phyloP scores from a whole-genome alignment of 495 filamentous ascomycete genomes.

The Trichoderma virens region DNA sequence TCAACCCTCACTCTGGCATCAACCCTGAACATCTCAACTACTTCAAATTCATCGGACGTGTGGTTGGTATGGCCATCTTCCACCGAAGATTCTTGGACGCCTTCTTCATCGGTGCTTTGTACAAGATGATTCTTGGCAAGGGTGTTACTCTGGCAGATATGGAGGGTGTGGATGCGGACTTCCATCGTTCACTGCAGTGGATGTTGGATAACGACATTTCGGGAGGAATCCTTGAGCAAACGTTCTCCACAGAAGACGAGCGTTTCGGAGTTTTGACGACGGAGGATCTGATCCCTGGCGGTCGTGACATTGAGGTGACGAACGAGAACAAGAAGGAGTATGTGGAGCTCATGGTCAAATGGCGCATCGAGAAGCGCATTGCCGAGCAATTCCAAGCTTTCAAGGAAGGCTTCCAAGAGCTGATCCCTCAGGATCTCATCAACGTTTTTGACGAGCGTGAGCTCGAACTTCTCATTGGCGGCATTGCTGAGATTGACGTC shows the following conservation, averaged over 20 bases:
- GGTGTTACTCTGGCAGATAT: constrained; percentile 87
- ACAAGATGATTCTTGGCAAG: constrained; percentile 99
- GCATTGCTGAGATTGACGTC: constrained; percentile 98
- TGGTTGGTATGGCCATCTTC: constrained; percentile 97
- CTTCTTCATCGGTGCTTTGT: constrained; percentile 98
- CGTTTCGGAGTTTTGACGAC: constrained; percentile 89
- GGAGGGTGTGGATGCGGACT: constrained; percentile 97
- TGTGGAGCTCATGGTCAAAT: constrained; percentile 94
- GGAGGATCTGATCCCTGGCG: constrained; percentile 86
- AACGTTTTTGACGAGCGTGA: constrained; percentile 99
- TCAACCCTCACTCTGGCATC: constrained; percentile 98
- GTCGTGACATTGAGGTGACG: constrained; percentile 87
- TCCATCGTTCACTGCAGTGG: constrained; percentile 93
- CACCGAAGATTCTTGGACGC: constrained; percentile 96
- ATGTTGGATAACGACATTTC: constrained; percentile 95
- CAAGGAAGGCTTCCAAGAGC: constrained; percentile 92
- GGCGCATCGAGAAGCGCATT: constrained; percentile 97
- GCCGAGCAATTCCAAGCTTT: constrained; percentile 98
- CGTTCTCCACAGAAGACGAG: constrained; percentile 94
- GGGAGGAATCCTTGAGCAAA: constrained; percentile 81
- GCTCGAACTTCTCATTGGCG: constrained; percentile 91
- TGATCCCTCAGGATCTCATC: constrained; percentile 92
- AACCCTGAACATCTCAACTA: constrained; percentile 99
- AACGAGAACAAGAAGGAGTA: constrained; percentile 96
- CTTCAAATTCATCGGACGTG: constrained; percentile 99